These are phyloP conservation scores for Plasmodium gaboni DNA, from an alignment of 169 alveolate genomes.

Conservation along the genomic window DNA sequence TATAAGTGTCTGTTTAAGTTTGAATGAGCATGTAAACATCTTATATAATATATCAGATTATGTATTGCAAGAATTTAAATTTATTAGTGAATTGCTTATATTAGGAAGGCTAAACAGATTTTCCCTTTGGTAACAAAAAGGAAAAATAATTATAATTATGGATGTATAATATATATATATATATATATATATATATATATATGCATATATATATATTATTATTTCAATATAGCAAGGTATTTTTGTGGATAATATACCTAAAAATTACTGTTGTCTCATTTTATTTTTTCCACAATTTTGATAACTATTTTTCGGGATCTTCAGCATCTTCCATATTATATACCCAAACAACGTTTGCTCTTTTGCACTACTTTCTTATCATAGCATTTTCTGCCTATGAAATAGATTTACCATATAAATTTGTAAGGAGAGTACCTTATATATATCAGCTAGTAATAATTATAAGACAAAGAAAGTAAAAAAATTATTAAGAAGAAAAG, in stretches of 20 bases:
- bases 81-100: slow-evolving; percentile 46
- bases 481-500: not conserved
- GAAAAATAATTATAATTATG: not conserved
- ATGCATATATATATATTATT: not conserved
- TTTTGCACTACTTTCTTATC: slow-evolving; percentile 59
- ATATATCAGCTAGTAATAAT: slow-evolving; percentile 41
- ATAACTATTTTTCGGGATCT: slow-evolving; percentile 72
- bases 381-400: slow-evolving; percentile 73
- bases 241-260: slow-evolving; percentile 75
- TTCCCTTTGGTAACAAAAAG: slow-evolving; percentile 57
- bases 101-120: slow-evolving; percentile 69
- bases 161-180: not conserved
- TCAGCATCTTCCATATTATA: slow-evolving; percentile 50
- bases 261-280: slow-evolving; percentile 55
- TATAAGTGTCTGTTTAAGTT: slow-evolving; percentile 72
- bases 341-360: slow-evolving; percentile 58
- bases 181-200: not conserved
- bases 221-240: slow-evolving; percentile 37
- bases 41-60: slow-evolving; percentile 73
- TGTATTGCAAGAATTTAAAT: slow-evolving; percentile 61
- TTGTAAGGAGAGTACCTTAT: slow-evolving; percentile 40
- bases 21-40: slow-evolving; percentile 37
- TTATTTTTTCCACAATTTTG: slow-evolving; percentile 66
- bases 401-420: slow-evolving; percentile 63
- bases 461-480: not conserved